Conservation (phyloP, 1,139 yeast species). For the Hemisphaericaspora lyxosophila region DNA sequence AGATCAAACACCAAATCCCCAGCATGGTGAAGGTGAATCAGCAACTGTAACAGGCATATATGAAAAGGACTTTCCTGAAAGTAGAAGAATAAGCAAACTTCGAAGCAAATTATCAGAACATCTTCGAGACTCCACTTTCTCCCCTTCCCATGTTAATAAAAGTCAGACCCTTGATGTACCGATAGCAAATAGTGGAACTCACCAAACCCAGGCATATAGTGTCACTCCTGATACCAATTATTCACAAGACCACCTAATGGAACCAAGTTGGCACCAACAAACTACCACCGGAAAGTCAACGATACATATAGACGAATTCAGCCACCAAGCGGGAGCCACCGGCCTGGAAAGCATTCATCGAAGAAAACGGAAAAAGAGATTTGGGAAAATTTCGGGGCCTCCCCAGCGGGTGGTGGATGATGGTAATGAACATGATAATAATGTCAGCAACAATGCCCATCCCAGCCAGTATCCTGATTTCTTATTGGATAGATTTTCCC, state of each 20-base stretch:
- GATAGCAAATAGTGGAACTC: too few relatives aligned
- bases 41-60: slow-evolving; percentile 10
- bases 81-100: slow-evolving; percentile 15
- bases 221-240: too few relatives aligned
- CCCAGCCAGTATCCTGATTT: neutral
- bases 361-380: slow-evolving; percentile 34
- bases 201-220: too few relatives aligned
- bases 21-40: neutral
- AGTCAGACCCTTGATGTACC: too few relatives aligned
- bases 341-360: too few relatives aligned
- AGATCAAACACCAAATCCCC: slow-evolving; percentile 17
- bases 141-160: too few relatives aligned
- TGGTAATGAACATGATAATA: neutral
- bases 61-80: slow-evolving; percentile 16
- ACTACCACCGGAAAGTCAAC: too few relatives aligned
- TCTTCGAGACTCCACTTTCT: slow-evolving; percentile 28
- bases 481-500: slow-evolving; percentile 15
- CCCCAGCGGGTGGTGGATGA: slow-evolving; percentile 35
- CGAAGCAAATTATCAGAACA: slow-evolving; percentile 36
- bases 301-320: too few relatives aligned
- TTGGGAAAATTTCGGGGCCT: slow-evolving; percentile 40
- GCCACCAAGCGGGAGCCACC: too few relatives aligned
- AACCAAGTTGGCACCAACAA: too few relatives aligned
- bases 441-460: neutral
- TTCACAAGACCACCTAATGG: too few relatives aligned